phyloP scores from a whole-genome alignment of 805 yeast genomes.

The Schizosaccharomyces osmophilus region DNA sequence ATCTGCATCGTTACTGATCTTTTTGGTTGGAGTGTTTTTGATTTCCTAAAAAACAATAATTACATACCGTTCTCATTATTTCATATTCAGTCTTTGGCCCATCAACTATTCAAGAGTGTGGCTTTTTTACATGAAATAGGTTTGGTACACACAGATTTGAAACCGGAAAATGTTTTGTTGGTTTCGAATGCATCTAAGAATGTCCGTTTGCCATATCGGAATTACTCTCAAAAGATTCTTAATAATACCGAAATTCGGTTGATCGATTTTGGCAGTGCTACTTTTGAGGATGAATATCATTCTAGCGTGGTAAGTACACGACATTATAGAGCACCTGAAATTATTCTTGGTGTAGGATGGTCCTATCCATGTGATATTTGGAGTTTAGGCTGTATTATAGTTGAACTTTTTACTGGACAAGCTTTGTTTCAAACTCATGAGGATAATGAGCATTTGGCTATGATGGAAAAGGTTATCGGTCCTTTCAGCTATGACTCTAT shows the following conservation, averaged over 20 bases:
- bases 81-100: slow-evolving; percentile 71
- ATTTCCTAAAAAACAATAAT: slow-evolving; percentile 62
- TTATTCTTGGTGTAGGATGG: slow-evolving; percentile 88
- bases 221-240: slow-evolving; percentile 20
- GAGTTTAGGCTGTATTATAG: slow-evolving; percentile 85
- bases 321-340: slow-evolving; percentile 93
- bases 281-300: slow-evolving; percentile 84
- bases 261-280: slow-evolving; percentile 93
- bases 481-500: slow-evolving; percentile 14
- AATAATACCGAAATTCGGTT: slow-evolving; percentile 62
- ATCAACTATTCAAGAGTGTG: slow-evolving; percentile 63
- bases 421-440: slow-evolving; percentile 89
- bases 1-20: slow-evolving; percentile 83
- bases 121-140: slow-evolving; percentile 75
- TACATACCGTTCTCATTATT: slow-evolving; percentile 83
- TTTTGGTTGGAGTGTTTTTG: slow-evolving; percentile 63
- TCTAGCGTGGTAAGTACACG: slow-evolving; percentile 78
- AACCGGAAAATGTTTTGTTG: slow-evolving; percentile 79
- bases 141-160: slow-evolving; percentile 81
- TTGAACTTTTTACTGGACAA: slow-evolving; percentile 79
- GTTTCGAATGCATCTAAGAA: slow-evolving; percentile 24
- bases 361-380: slow-evolving; percentile 90
- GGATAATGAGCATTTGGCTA: slow-evolving; percentile 75
- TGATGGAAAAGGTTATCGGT: slow-evolving; percentile 68
- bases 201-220: slow-evolving; percentile 7